Evolutionary conservation across 768 basidiomycete genomes (phyloP), one percentile per base, ranked within the genome.

Genomic region (Tricholoma sp.): DNA sequence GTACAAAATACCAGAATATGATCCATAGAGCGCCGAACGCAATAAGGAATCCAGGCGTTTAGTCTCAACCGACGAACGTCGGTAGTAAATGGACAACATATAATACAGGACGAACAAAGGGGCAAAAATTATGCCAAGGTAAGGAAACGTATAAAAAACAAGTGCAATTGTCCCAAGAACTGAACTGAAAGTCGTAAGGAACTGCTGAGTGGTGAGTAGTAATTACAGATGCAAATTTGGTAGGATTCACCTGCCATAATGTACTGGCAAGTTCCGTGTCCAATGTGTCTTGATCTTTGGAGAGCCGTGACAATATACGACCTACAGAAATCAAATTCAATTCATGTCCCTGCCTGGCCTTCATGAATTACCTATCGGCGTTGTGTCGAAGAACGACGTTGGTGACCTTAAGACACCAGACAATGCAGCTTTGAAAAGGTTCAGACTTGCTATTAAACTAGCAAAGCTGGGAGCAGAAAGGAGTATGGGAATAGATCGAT

Each of bases 321-420:
- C 84, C 85, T 84, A 51, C 16, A 18, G 14, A 18, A 58, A 58
- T 16, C 10, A n/a, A 43, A 9, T 37, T 58, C n/a, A 55, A 18
- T 19, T 12, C n/a, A 8, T 58, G 43, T 11, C 32, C 37, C 49
- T 19, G 50, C 52, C 2, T 45, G 2, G 19, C 0, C 18, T 24
- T 18, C 21, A 56, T 24, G 12, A 59, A 71, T 32, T 62, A 83
- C 84, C 84, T 65, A 85, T 78, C 0, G 85, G 85, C 0, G 87
- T 89, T 0, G 86, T 85, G 64, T 91, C 88, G 64, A 88, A 89
- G 72, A 88, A 89, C 3, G 83, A 79, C 0, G 77, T 67, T 0
- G 86, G 83, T 8, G 86, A 86, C 4, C 78, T 71, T 54, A 91
- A 64, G 4, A 91, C 84, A 12, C 76, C 74, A 5, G 59, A 65